Conservation (phyloP, 352 stramenopile species). For the Phytophthora pini region DNA sequence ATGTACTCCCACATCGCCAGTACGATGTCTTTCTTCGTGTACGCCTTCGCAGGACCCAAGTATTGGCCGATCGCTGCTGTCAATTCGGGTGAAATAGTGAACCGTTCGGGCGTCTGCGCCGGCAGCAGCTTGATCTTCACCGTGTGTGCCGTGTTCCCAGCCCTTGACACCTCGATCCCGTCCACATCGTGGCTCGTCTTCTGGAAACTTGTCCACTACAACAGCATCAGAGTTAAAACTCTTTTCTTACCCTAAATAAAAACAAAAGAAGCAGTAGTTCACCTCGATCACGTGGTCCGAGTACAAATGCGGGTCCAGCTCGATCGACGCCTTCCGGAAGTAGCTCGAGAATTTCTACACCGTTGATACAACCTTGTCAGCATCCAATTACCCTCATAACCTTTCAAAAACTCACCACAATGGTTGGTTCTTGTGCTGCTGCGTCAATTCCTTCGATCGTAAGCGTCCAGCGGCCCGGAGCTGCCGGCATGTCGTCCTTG, state of each 20-base stretch:
- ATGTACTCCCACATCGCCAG: constrained; percentile 84
- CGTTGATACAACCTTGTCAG: constrained; percentile 1
- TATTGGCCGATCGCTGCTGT: constrained; percentile 47
- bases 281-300: constrained; percentile 75
- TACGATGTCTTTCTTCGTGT: constrained; percentile 76
- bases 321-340: constrained; percentile 79
- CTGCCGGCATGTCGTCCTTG: constrained; percentile 33
- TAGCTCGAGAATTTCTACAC: constrained; percentile 78
- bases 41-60: constrained; percentile 49
- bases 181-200: constrained; percentile 72
- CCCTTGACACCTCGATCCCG: constrained; percentile 58
- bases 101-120: constrained; percentile 62
- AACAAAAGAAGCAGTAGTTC: constrained; percentile 2
- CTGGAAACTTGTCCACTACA: constrained; percentile 82
- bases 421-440: constrained; percentile 28
- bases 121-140: constrained; percentile 77
- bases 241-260: background rate
- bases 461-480: constrained; percentile 66
- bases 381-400: too few species aligned
- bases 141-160: constrained; percentile 54
- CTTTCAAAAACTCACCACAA: constrained; percentile 42
- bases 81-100: constrained; percentile 60
- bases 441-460: constrained; percentile 64
- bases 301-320: constrained; percentile 74
- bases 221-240: background rate